Evolutionary conservation across 2,329 filamentous ascomycete genomes (phyloP), one percentile per base, ranked within the genome.

Genomic region (Orbilia blumenaviensis): DNA sequence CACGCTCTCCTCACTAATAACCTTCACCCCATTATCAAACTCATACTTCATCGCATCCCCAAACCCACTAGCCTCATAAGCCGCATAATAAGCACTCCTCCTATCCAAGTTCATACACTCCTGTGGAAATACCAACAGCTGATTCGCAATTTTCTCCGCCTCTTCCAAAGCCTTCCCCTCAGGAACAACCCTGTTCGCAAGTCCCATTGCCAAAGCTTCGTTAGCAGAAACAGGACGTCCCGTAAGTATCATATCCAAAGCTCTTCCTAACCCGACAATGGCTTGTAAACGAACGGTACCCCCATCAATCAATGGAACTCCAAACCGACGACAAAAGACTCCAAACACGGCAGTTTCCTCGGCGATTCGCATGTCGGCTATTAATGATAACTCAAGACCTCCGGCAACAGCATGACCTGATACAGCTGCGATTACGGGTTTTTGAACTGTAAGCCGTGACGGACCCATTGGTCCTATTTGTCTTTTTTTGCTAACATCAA

Each of bases 141-240:
- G 81, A 60, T 81, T 80, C 2, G 87, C 87, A 60, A 88, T 82
- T 36, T 81, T 81, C 42, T 82, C 82, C 0, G 87, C 86, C 77
- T 86, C 86, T 5, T 84, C 82, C n/a, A 86, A 68, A 2, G 85
- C 84, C 71, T 84, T 83, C 0, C 86, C 87, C 72, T 85, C 85
- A 0, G 83, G 82, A 0, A 98, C 93, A 27, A 98, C 84, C 16
- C 94, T 87, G 83, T 98, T 93, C 52, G 92, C 94, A 32, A 99
- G 0, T 94, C 95, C 16, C 97, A 84, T 82, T 0, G 95, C 94
- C 83, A 97, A 96, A 0, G 95, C 92, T 84, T 98, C 95, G 1
- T 91, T 85, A 0, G 89, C 94, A 5, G 87, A 87, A 12, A 99
- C 91, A 0, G 83, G 78, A 0, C 86, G 81, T 0, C 87, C 87